A percentile compares a stretch with the other conserved stretches of the same genome.
Conservation (phyloP, 2,329 filamentous ascomycete genomes). For the Gnomoniopsis smithogilvyi region DNA sequence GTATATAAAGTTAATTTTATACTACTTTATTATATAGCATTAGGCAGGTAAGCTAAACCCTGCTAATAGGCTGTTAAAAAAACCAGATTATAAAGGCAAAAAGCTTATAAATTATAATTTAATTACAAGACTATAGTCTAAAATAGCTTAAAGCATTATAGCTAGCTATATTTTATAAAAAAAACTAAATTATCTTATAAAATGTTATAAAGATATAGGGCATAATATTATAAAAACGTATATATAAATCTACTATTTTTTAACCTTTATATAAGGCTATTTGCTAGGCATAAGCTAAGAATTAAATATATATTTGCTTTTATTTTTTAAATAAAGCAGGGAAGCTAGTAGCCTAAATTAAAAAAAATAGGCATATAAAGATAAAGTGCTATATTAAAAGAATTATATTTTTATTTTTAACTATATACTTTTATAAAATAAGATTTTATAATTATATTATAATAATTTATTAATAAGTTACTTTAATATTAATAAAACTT, state of each 20-base stretch:
- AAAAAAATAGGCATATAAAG: not conserved
- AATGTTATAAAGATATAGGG: not conserved
- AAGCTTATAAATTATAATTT: no score
- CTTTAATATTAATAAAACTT: not conserved
- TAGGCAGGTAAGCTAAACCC: slow-evolving; percentile 11
- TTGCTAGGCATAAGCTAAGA: not conserved
- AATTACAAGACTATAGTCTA: not conserved
- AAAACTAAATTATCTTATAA: not conserved
- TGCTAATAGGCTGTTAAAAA: no score
- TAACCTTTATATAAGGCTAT: not conserved
- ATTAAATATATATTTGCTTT: not conserved
- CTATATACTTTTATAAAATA: not conserved
- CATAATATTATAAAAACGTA: not conserved
- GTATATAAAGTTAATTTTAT: not conserved
- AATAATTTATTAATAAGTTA: not conserved
- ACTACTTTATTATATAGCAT: slow-evolving; percentile 18
- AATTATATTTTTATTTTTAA: not conserved
- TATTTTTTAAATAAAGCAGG: not conserved
- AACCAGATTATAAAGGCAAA: not conserved
- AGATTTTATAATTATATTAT: not conserved
- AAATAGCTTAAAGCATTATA: not conserved
- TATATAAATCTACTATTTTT: not conserved
- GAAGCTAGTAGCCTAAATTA: not conserved
- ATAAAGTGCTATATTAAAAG: not conserved
- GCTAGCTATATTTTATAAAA: not conserved